These are phyloP conservation scores for Metschnikowia matae DNA, from an alignment of 805 yeast species.

Conservation along the genomic window DNA sequence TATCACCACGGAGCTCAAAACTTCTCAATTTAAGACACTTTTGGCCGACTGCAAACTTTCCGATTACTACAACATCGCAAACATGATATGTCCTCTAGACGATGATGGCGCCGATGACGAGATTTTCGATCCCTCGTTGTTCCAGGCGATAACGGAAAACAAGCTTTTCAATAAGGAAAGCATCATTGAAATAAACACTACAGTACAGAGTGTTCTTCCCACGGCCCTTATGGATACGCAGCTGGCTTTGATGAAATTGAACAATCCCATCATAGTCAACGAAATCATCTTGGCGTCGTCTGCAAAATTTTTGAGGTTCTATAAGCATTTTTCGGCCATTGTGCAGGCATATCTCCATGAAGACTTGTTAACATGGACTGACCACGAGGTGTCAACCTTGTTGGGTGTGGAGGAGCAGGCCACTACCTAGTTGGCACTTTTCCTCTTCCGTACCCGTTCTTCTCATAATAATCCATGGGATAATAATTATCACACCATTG, in stretches of 20 bases:
- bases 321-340: constrained; percentile 36
- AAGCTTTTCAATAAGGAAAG: constrained; percentile 46
- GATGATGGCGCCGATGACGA: constrained; percentile 60
- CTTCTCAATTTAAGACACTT: constrained; percentile 44
- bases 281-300: constrained; percentile 51
- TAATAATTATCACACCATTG: constrained; percentile 62
- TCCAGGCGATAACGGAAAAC: constrained; percentile 62
- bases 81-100: constrained; percentile 65
- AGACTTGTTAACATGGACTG: constrained; percentile 48
- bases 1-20: constrained; percentile 37
- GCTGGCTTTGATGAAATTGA: constrained; percentile 51
- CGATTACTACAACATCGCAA: constrained; percentile 60
- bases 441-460: constrained; percentile 91
- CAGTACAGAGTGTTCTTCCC: constrained; percentile 52
- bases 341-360: constrained; percentile 33
- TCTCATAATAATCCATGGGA: constrained; percentile 94
- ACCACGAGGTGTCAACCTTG: constrained; percentile 59
- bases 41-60: constrained; percentile 50
- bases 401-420: constrained; percentile 52
- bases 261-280: constrained; percentile 60
- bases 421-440: constrained; percentile 44
- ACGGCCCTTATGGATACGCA: constrained; percentile 58
- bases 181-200: constrained; percentile 40
- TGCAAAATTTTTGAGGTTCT: constrained; percentile 46
- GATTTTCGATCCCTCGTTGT: constrained; percentile 55